A percentile compares a stretch with the other conserved stretches of the same genome.
These are phyloP conservation scores for Musa beccarii DNA, from an alignment of 176 grass and related monocot genomes.

Conservation along the genomic window DNA sequence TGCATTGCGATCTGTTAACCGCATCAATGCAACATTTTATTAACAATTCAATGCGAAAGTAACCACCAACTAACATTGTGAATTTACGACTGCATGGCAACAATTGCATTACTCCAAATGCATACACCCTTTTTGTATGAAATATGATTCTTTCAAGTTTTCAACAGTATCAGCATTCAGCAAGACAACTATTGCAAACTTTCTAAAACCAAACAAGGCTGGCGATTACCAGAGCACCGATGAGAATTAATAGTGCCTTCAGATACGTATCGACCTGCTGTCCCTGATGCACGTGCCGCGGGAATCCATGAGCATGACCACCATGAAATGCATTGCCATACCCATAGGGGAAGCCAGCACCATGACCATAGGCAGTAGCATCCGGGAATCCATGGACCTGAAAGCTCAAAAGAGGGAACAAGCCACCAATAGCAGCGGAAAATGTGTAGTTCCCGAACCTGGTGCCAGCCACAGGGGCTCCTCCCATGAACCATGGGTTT, in stretches of 20 bases:
- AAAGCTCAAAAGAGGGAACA: slow-evolving; percentile 9
- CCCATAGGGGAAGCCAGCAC: background rate
- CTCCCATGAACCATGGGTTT: background rate
- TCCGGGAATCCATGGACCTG: slow-evolving; percentile 8
- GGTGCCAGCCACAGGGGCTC: background rate
- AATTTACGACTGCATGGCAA: background rate
- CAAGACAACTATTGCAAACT: background rate
- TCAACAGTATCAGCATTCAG: too few species aligned
- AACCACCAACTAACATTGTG: background rate
- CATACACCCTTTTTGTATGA: too few species aligned
- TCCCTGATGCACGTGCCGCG: background rate
- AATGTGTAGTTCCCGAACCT: slow-evolving; percentile 9
- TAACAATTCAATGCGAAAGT: background rate
- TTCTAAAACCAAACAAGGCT: background rate
- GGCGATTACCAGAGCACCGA: slow-evolving; percentile 6
- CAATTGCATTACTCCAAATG: background rate
- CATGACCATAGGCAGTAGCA: slow-evolving; percentile 1
- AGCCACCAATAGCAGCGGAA: slow-evolving; percentile 7
- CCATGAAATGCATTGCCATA: background rate
- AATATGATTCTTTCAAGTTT: too few species aligned
- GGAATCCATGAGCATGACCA: slow-evolving; percentile 7
- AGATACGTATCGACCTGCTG: background rate
- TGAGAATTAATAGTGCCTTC: background rate
- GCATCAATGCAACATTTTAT: background rate
- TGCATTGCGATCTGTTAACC: background rate